Evolutionary conservation across 352 stramenopile species (phyloP).

Genomic region (Phytophthora macrochlamydospora): DNA sequence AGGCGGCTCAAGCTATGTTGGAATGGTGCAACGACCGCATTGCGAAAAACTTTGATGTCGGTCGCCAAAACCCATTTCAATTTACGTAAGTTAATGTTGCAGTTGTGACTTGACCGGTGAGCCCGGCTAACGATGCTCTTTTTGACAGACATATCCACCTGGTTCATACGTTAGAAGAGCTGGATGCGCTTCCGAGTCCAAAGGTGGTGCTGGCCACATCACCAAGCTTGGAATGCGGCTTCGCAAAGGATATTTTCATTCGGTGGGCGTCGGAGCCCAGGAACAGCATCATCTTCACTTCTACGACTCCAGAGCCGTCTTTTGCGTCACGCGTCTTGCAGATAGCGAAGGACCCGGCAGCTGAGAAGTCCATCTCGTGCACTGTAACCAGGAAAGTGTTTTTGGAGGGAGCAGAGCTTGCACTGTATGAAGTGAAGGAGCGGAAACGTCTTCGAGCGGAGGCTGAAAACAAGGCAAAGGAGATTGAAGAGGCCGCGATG

Average conservation of each 20-base stretch:
- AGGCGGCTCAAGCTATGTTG: slow-evolving; percentile 88
- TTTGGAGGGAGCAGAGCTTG: slow-evolving; percentile 86
- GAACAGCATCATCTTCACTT: slow-evolving; percentile 89
- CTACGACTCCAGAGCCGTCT: slow-evolving; percentile 59
- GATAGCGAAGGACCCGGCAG: slow-evolving; percentile 52
- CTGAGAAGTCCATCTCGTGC: slow-evolving; percentile 61
- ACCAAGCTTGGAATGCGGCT: slow-evolving; percentile 78
- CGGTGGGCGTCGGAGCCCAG: slow-evolving; percentile 74
- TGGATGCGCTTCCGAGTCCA: slow-evolving; percentile 84
- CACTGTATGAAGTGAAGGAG: slow-evolving; percentile 87
- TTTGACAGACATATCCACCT: slow-evolving; percentile 79
- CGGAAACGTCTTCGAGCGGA: slow-evolving; percentile 81
- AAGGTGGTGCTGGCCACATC: slow-evolving; percentile 89
- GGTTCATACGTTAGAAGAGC: slow-evolving; percentile 85
- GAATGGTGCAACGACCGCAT: slow-evolving; percentile 92
- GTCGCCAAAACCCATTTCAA: slow-evolving; percentile 88
- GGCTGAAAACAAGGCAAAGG: slow-evolving; percentile 88
- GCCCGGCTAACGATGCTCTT: not conserved
- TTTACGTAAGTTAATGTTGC: slow-evolving; percentile 65
- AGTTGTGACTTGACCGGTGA: not conserved
- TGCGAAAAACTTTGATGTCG: slow-evolving; percentile 90
- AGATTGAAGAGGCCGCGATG: slow-evolving; percentile 90
- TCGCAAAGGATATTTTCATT: slow-evolving; percentile 86
- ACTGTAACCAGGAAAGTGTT: slow-evolving; percentile 75
- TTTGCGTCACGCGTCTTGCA: slow-evolving; percentile 75